A percentile compares a stretch with the other conserved stretches of the same genome.
Evolutionary conservation across 75 land plant species (phyloP).

Genomic region (Larix kaempferi): DNA sequence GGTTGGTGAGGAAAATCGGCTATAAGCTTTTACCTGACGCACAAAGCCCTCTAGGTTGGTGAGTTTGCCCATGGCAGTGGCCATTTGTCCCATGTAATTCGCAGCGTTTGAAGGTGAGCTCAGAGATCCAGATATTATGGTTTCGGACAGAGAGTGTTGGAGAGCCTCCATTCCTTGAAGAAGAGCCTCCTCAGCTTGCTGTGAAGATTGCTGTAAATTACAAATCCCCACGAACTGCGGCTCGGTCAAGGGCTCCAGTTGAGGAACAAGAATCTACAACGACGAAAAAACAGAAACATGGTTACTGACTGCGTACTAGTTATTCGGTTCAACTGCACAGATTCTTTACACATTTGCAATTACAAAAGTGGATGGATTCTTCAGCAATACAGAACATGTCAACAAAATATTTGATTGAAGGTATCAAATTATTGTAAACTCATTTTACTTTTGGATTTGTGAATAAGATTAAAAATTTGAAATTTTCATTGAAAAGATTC

Average conservation of each 20-base stretch:
- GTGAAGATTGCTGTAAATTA: conserved; percentile 60
- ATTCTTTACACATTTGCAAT: too few relatives aligned
- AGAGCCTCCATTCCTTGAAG: conserved; percentile 69
- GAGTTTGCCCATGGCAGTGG: conserved; percentile 64
- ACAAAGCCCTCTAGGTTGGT: conserved; percentile 71
- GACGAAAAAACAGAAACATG: background rate
- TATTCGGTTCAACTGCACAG: too few relatives aligned
- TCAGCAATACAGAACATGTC: too few relatives aligned
- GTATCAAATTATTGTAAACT: too few relatives aligned
- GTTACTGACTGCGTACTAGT: too few relatives aligned
- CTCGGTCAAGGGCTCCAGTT: conserved; percentile 64
- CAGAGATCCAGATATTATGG: conserved; percentile 33
- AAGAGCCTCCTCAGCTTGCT: conserved; percentile 74
- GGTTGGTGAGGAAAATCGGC: too few relatives aligned
- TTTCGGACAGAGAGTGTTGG: conserved; percentile 52
- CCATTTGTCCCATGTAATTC: conserved; percentile 68
- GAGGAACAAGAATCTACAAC: conserved; percentile 47
- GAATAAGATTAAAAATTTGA: too few relatives aligned
- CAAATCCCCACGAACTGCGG: conserved; percentile 63
- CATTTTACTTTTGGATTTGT: too few relatives aligned
- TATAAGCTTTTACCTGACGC: conserved; percentile 40
- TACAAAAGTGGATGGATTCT: too few relatives aligned
- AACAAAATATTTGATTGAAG: too few relatives aligned
- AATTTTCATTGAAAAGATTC: too few relatives aligned
- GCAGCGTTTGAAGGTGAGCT: conserved; percentile 20